phyloP scores from a whole-genome alignment of 2,329 filamentous ascomycete genomes.

The Parastagonospora nodorum region DNA sequence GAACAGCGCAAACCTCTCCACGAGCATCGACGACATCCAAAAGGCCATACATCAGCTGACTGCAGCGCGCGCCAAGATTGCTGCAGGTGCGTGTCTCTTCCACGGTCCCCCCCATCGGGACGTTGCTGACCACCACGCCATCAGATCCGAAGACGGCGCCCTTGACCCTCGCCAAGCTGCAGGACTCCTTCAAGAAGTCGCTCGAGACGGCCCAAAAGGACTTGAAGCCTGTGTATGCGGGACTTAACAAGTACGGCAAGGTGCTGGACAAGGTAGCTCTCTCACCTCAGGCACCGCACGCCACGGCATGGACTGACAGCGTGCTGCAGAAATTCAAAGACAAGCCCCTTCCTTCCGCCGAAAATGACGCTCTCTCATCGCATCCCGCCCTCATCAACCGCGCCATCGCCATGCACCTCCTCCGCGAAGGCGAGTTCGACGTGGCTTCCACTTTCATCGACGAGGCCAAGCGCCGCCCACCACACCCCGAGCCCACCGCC shows the following conservation, averaged over 20 bases:
- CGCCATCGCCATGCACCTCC: slow-evolving; percentile 93
- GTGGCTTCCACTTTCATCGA: slow-evolving; percentile 84
- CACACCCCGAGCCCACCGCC: slow-evolving; percentile 44
- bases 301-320: slow-evolving; percentile 10
- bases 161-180: slow-evolving; percentile 79
- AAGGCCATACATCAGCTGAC: slow-evolving; percentile 78
- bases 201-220: slow-evolving; percentile 81
- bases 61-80: slow-evolving; percentile 74
- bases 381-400: slow-evolving; percentile 83
- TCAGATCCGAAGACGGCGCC: slow-evolving; percentile 72
- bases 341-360: slow-evolving; percentile 72
- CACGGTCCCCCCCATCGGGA: too few species aligned
- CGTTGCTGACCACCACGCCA: slow-evolving; percentile 17
- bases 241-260: slow-evolving; percentile 82
- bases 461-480: slow-evolving; percentile 64
- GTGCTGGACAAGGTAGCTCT: slow-evolving; percentile 74
- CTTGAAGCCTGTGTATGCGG: slow-evolving; percentile 80
- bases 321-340: slow-evolving; percentile 61
- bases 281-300: background rate
- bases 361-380: slow-evolving; percentile 78
- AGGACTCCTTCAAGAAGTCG: slow-evolving; percentile 80
- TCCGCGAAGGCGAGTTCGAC: slow-evolving; percentile 90
- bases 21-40: slow-evolving; percentile 80
- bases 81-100: slow-evolving; percentile 56
- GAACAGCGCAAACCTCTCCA: slow-evolving; percentile 69